phyloP scores from a whole-genome alignment of 805 yeast genomes.

The Yamadazyma takamatsuzukensis region DNA sequence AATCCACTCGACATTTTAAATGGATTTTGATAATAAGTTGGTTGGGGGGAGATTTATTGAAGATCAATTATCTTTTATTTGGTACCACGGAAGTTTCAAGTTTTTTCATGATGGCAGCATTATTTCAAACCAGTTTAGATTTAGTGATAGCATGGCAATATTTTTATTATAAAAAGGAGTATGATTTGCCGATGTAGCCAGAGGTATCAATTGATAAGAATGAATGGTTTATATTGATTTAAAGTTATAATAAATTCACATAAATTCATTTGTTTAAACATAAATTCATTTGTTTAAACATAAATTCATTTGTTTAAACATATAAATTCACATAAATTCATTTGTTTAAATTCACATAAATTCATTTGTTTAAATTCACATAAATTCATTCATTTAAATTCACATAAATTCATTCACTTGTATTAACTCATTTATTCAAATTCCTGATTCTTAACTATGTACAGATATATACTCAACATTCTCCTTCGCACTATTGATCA shows the following conservation, averaged over 20 bases:
- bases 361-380: too few species aligned
- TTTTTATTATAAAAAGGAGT: constrained; percentile 47
- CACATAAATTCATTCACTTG: too few species aligned
- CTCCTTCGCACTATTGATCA: constrained; percentile 72
- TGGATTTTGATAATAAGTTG: constrained; percentile 72
- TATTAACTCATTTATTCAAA: too few species aligned
- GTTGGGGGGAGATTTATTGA: constrained; percentile 85
- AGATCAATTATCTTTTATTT: constrained; percentile 67
- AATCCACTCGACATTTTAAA: constrained; percentile 76
- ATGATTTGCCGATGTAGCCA: neutral
- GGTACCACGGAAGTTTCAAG: constrained; percentile 69
- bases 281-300: too few species aligned
- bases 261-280: too few species aligned
- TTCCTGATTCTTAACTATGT: too few species aligned
- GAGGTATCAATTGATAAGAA: neutral
- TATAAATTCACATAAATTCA: too few species aligned
- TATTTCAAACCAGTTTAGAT: constrained; percentile 76
- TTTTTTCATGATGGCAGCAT: constrained; percentile 65
- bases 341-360: too few species aligned
- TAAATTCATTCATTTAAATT: too few species aligned
- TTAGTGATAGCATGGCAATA: constrained; percentile 70
- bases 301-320: too few species aligned
- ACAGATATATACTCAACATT: constrained; percentile 64
- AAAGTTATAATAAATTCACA: too few species aligned
- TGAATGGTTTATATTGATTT: too few species aligned